phyloP scores from a whole-genome alignment of 202 grass and related monocot genomes.

The Elaeis oleifera region DNA sequence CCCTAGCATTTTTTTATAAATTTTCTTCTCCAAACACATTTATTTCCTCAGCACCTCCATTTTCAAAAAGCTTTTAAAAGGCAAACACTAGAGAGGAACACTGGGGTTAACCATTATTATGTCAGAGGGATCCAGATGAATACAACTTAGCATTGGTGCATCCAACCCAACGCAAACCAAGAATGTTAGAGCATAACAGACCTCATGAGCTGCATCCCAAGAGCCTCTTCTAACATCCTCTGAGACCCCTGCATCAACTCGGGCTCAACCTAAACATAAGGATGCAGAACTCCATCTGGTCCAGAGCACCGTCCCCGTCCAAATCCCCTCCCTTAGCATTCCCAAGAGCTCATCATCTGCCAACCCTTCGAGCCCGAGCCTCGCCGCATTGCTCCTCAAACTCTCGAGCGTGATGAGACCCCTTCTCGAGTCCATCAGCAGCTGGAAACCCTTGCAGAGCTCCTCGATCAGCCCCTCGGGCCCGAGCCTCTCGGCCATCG shows the following conservation, averaged over 20 bases:
- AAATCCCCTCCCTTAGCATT: constrained; percentile 71
- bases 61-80: too few relatives aligned
- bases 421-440: constrained; percentile 57
- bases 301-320: constrained; percentile 54
- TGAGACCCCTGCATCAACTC: constrained; percentile 47
- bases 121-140: too few relatives aligned
- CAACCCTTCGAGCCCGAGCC: constrained; percentile 45
- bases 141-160: too few relatives aligned
- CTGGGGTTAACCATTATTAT: too few relatives aligned
- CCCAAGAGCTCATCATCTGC: constrained; percentile 44
- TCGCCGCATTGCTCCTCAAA: constrained; percentile 45
- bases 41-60: too few relatives aligned
- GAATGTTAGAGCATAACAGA: too few relatives aligned
- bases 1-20: too few relatives aligned
- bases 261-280: constrained; percentile 87
- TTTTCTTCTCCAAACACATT: too few relatives aligned
- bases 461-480: constrained; percentile 60
- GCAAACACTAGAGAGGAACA: too few relatives aligned
- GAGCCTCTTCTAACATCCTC: too few relatives aligned
- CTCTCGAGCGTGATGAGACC: constrained; percentile 70
- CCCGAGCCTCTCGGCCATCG: constrained; percentile 66
- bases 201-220: not conserved
- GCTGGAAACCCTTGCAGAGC: constrained; percentile 81
- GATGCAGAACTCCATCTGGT: constrained; percentile 78
- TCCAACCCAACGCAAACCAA: too few relatives aligned